Conservation (phyloP, 2,329 filamentous ascomycete species). For the Chaetomium sp. region DNA sequence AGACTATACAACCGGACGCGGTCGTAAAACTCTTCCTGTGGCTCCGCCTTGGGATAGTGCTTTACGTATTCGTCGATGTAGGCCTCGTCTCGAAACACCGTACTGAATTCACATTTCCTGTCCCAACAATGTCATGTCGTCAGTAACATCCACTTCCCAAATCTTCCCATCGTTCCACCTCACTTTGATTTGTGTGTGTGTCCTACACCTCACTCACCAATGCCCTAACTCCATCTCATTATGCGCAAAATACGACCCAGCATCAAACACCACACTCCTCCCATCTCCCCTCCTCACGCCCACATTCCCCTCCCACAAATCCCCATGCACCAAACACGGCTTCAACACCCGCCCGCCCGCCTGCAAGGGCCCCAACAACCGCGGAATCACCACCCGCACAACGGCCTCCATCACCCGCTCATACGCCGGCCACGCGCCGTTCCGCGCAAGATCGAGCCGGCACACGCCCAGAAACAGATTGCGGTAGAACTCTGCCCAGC, state of each 20-base stretch:
- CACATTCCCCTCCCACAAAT: constrained; percentile 37
- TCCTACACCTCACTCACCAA: constrained; percentile 25
- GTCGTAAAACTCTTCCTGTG: constrained; percentile 16
- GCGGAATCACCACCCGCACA: constrained; percentile 28
- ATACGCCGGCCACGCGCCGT: constrained; percentile 21
- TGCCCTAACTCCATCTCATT: constrained; percentile 33
- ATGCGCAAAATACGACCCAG: constrained; percentile 34
- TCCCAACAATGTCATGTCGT: too few relatives aligned
- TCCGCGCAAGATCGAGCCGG: constrained; percentile 17
- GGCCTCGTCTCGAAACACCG: constrained; percentile 2
- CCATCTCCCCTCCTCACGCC: constrained; percentile 28
- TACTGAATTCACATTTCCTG: constrained; percentile 7
- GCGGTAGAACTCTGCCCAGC: constrained; percentile 24
- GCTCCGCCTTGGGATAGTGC: constrained; percentile 11
- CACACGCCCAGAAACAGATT: constrained; percentile 22
- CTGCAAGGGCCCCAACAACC: constrained; percentile 24
- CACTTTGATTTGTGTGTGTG: too few relatives aligned
- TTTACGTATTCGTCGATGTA: constrained; percentile 11
- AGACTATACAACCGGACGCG: constrained; percentile 18
- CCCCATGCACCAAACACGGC: constrained; percentile 33
- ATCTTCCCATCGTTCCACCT: too few relatives aligned
- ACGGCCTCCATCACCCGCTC: constrained; percentile 20
- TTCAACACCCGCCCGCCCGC: constrained; percentile 22
- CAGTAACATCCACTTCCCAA: too few relatives aligned
- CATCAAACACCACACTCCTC: constrained; percentile 32